A percentile compares a stretch with the other conserved stretches of the same genome.
These are phyloP conservation scores for Hortaea werneckii DNA, from an alignment of 2,329 filamentous ascomycete genomes.

Conservation along the genomic window DNA sequence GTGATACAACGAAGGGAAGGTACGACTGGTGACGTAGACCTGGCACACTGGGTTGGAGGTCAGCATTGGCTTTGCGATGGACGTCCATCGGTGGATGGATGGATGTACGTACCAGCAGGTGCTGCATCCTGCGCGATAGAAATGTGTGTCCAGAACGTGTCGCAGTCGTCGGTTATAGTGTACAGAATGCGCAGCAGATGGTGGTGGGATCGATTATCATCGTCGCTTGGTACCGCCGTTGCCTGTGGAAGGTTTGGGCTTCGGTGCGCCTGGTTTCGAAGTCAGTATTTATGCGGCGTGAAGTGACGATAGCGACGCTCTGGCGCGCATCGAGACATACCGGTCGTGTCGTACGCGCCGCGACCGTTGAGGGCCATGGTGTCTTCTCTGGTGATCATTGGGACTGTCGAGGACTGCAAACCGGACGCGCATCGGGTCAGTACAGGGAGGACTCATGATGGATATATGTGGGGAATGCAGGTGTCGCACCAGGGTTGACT, in stretches of 20 bases:
- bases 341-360: slow-evolving; percentile 10
- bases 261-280: slow-evolving; percentile 5
- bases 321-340: slow-evolving; percentile 1
- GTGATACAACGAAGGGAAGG: too few species aligned
- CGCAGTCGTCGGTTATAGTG: background rate
- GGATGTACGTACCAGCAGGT: background rate
- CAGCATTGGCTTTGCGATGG: too few species aligned
- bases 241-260: slow-evolving; percentile 8
- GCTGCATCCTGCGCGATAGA: background rate
- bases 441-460: background rate
- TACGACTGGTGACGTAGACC: too few species aligned
- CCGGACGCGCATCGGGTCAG: background rate
- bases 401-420: background rate
- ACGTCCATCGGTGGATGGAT: too few species aligned
- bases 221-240: slow-evolving; percentile 7
- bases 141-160: background rate
- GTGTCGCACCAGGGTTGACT: slow-evolving; percentile 8
- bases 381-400: slow-evolving; percentile 13
- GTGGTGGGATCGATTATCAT: slow-evolving; percentile 2
- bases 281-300: background rate
- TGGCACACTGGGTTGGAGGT: too few species aligned
- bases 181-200: background rate
- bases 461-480: slow-evolving; percentile 1
- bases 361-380: slow-evolving; percentile 10
- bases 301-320: background rate